Evolutionary conservation across 163 green algal genomes (phyloP).

Genomic region (Picocystis sp.): DNA sequence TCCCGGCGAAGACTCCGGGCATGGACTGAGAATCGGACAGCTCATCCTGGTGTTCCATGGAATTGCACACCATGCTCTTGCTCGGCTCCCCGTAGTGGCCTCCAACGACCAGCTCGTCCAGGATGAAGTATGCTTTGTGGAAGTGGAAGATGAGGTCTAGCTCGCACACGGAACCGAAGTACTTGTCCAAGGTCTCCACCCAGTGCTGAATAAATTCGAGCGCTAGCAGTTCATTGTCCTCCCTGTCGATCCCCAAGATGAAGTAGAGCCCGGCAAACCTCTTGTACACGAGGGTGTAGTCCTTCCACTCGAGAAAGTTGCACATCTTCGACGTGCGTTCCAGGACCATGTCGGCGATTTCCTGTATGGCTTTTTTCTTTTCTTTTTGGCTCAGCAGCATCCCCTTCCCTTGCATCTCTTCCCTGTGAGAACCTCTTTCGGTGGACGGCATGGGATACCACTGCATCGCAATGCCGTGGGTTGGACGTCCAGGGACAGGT

Average conservation of each 20-base stretch:
- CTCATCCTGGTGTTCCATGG: too few relatives aligned
- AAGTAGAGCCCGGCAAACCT: conserved; percentile 31
- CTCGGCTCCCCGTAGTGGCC: too few relatives aligned
- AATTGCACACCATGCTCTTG: too few relatives aligned
- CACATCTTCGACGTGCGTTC: conserved; percentile 50
- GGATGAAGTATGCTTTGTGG: conserved; percentile 20
- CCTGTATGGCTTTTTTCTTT: too few relatives aligned
- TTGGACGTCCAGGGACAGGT: too few relatives aligned
- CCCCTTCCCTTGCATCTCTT: too few relatives aligned
- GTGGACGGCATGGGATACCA: neutral
- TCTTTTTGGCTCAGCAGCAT: too few relatives aligned
- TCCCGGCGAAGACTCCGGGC: too few relatives aligned
- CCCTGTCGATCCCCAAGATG: conserved; percentile 16
- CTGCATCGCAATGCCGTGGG: neutral
- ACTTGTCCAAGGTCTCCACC: conserved; percentile 25
- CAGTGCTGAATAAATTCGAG: conserved; percentile 31
- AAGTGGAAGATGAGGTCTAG: conserved; percentile 30
- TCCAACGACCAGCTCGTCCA: conserved; percentile 21
- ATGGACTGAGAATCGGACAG: too few relatives aligned
- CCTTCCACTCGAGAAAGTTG: conserved; percentile 89
- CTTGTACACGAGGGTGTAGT: conserved; percentile 24
- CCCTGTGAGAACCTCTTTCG: too few relatives aligned
- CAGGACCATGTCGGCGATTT: too few relatives aligned
- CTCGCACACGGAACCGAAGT: conserved; percentile 28
- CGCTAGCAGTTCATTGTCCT: conserved; percentile 23